These are phyloP conservation scores for Thalassiosira hispida DNA, from an alignment of 352 stramenopile genomes.

Conservation along the genomic window DNA sequence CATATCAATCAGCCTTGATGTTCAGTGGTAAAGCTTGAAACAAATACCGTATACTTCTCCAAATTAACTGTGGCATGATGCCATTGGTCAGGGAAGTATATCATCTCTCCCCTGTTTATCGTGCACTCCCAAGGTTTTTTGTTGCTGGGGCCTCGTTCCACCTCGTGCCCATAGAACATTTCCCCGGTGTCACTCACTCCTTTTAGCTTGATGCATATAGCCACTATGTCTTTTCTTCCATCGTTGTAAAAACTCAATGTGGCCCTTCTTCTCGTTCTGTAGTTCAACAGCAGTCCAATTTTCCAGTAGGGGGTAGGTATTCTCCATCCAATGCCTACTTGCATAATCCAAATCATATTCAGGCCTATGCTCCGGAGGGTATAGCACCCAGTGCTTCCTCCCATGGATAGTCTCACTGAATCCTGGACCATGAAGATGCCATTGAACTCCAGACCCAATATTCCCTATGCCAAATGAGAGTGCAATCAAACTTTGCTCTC, in stretches of 20 bases:
- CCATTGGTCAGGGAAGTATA: constrained; percentile 86
- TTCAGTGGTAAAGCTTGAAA: constrained; percentile 84
- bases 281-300: constrained; percentile 37
- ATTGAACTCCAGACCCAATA: constrained; percentile 82
- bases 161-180: neutral
- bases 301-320: constrained; percentile 61
- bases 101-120: constrained; percentile 75
- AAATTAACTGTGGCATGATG: constrained; percentile 87
- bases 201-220: constrained; percentile 42
- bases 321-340: constrained; percentile 82
- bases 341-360: constrained; percentile 73
- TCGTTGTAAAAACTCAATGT: constrained; percentile 25
- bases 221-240: constrained; percentile 33
- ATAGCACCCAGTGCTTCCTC: constrained; percentile 86
- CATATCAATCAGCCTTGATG: constrained; percentile 55
- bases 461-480: constrained; percentile 84
- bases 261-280: constrained; percentile 9
- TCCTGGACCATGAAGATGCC: constrained; percentile 84
- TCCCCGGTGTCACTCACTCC: neutral
- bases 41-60: constrained; percentile 84
- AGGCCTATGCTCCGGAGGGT: constrained; percentile 62
- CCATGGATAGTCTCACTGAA: constrained; percentile 85
- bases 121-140: constrained; percentile 65
- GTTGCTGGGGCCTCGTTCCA: constrained; percentile 17
- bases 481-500: constrained; percentile 48